Evolutionary conservation across 768 basidiomycete species (phyloP), one percentile per base, ranked within the genome.

Genomic region (Suillus brevipes): DNA sequence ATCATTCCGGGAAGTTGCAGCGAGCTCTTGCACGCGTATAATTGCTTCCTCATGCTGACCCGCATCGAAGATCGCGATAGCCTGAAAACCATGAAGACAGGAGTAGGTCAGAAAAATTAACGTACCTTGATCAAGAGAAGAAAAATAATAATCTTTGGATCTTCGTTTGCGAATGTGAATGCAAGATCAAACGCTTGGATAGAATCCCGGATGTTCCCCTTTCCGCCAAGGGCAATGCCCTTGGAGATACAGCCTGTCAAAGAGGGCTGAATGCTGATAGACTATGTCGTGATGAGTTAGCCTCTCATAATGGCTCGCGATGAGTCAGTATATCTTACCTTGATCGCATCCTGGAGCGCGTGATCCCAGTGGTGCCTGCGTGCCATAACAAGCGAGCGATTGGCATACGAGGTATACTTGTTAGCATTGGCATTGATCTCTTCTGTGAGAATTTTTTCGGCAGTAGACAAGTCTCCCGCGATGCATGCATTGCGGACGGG

Each of bases 191-290:
- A 47, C 0, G 45, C 45, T 47, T 47, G 45, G 2, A 23, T 47
- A 10, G 45, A 47, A 47, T 47, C n/a, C 45, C 45, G 45, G n/a
- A 47, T 12, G 45, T 47, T 47, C 10, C 45, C 45, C 12, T 47
- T 23, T 10, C 45, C 45, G 5, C 45, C 3, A n/a, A 47, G 45
- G n/a, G 45, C 45, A 5, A 47, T 47, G 45, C 45, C 45, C 45
- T 47, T 47, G 45, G 45, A 47, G n/a, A 47, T 47, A 47, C 45
- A 50, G 23, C 49, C 49, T 50, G 25, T 50, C 49, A 50, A 50
- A 13, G 25, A 25, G 6, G 49, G 49, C 23, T 25, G 49, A 25
- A 50, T 50, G 25, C 49, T 25, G 12, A 25, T 6, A 7, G 49
- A 50, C 49, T 50, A 25, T 7, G 6, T 50, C 6, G 12, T 50